Evolutionary conservation across 2,329 filamentous ascomycete species (phyloP).

Genomic region (Phyllosticta citrichinensis): DNA sequence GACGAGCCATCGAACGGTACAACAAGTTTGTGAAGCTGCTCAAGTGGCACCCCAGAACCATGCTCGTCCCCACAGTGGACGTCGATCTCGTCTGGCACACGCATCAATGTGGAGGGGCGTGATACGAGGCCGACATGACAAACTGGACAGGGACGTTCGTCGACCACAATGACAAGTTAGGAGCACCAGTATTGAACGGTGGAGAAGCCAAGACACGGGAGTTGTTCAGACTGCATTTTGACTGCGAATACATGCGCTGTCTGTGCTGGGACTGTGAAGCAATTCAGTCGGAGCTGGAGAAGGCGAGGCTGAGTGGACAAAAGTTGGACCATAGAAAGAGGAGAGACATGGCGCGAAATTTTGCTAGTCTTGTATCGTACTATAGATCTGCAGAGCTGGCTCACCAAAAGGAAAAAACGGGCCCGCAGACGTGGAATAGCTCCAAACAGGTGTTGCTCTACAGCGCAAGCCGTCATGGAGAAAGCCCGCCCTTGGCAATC

Average conservation of each 20-base stretch:
- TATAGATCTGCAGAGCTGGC: neutral
- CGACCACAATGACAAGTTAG: conserved; percentile 78
- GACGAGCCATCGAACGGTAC: conserved; percentile 55
- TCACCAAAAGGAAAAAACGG: too few species aligned
- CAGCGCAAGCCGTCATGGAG: neutral
- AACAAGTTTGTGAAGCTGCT: conserved; percentile 49
- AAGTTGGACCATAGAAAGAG: neutral
- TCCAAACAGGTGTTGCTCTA: too few species aligned
- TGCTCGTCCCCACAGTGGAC: conserved; percentile 60
- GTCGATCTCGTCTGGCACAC: conserved; percentile 71
- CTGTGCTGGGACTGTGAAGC: conserved; percentile 80
- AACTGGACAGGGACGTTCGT: conserved; percentile 41
- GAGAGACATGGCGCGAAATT: neutral
- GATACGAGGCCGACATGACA: conserved; percentile 43
- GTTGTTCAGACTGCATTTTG: conserved; percentile 54
- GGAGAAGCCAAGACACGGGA: conserved; percentile 66
- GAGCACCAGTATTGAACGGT: conserved; percentile 52
- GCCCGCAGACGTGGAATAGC: too few species aligned
- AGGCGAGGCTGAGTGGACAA: neutral
- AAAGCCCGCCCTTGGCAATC: neutral
- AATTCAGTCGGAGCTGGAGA: conserved; percentile 23
- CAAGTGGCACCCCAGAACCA: neutral
- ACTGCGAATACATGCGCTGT: conserved; percentile 63
- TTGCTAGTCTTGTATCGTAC: neutral
- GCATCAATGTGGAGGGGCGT: conserved; percentile 57